These are phyloP conservation scores for Marsdenia floribunda DNA, from an alignment of 257 asterid genomes.

Conservation along the genomic window DNA sequence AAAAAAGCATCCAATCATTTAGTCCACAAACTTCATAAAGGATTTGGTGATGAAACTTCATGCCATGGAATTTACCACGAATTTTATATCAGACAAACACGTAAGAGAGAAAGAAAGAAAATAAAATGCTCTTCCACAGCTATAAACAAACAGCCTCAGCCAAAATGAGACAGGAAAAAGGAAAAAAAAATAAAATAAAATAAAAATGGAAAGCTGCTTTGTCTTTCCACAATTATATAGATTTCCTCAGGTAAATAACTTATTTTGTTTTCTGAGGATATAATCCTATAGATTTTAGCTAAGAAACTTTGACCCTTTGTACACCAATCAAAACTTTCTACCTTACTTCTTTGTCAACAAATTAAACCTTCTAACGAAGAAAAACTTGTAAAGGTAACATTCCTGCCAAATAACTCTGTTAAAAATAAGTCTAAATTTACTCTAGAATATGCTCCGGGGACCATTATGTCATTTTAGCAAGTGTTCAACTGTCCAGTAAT, in stretches of 20 bases:
- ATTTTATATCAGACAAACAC: not conserved
- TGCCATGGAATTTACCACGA: not conserved
- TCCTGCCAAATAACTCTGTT: not conserved
- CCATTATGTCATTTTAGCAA: conserved; percentile 20
- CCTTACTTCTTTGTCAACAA: not conserved
- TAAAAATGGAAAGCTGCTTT: not conserved
- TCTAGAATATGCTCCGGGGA: not conserved
- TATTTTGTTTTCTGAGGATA: not conserved
- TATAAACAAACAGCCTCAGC: not conserved
- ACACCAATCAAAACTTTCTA: not conserved
- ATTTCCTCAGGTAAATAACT: not conserved
- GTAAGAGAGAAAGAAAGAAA: not conserved
- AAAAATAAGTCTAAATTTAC: not conserved
- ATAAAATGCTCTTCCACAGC: not conserved
- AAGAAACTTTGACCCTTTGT: not conserved
- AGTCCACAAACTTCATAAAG: not conserved
- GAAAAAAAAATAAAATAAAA: too few relatives aligned
- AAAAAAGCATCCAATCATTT: conserved; percentile 2
- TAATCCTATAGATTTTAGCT: not conserved
- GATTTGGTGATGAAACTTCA: not conserved
- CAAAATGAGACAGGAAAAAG: not conserved
- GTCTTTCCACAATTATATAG: not conserved
- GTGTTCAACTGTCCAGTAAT: conserved; percentile 50
- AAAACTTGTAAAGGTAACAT: not conserved
- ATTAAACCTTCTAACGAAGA: not conserved